phyloP scores from a whole-genome alignment of 257 asterid genomes.

The Plectranthus barbatus region DNA sequence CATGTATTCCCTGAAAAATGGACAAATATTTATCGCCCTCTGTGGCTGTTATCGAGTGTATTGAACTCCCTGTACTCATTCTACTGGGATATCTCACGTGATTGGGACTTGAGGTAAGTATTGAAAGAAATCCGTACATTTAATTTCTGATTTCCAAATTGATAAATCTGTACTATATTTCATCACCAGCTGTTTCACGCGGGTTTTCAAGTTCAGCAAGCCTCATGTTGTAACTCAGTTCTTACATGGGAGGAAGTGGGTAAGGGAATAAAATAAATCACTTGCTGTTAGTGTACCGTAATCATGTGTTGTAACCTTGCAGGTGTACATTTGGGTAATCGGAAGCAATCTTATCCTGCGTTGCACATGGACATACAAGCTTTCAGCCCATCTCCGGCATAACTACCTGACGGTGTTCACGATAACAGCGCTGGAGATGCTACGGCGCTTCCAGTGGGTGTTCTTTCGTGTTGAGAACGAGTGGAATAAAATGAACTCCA shows the following conservation, averaged over 20 bases:
- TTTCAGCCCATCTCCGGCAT: conserved; percentile 96
- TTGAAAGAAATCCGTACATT: background rate
- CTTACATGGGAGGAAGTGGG: conserved; percentile 87
- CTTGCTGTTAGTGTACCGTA: too few relatives aligned
- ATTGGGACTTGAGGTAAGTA: conserved; percentile 92
- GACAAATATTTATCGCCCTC: conserved; percentile 66
- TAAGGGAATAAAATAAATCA: conserved; percentile 22
- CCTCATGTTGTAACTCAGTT: conserved; percentile 53
- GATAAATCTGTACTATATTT: background rate
- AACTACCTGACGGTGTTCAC: conserved; percentile 70
- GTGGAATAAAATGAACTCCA: conserved; percentile 65
- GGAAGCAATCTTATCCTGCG: conserved; percentile 83
- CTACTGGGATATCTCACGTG: conserved; percentile 92
- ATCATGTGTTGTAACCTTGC: conserved; percentile 17
- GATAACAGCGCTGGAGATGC: conserved; percentile 68
- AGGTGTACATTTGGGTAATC: conserved; percentile 84
- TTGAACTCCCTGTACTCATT: conserved; percentile 84
- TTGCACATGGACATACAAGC: conserved; percentile 95
- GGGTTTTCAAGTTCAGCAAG: conserved; percentile 87
- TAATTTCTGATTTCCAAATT: background rate
- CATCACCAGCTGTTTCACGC: conserved; percentile 71
- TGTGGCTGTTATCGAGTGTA: conserved; percentile 88
- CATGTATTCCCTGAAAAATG: conserved; percentile 79
- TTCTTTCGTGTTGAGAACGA: conserved; percentile 93
- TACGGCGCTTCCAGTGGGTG: conserved; percentile 91